Base-by-base conservation (phyloP, 257 asterid genomes). In the Sherardia arvensis region DNA sequence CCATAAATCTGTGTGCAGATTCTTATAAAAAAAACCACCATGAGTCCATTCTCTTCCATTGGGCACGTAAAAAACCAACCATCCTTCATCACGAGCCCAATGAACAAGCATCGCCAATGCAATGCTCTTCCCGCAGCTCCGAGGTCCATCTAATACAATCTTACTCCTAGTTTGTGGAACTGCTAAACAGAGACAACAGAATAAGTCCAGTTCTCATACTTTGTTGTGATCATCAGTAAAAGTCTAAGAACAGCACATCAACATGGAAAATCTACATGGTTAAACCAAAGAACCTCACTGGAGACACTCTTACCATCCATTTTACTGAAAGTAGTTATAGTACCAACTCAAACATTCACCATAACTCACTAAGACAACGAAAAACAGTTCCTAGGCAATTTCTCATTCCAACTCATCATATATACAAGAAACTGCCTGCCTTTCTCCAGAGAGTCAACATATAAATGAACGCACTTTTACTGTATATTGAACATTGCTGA, bases 31-130 rank as follows among this genome's bases (percentile, higher is more conserved):
- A 45, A 85, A 58, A 66, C 97, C 97, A 77, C 91, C 94, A 62
- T 81, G 99, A 27, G 97, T 87, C 99, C 99, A 93, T 15, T 87
- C 87, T 77, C 76, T 83, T 73, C 95, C 96, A 66, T 56, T 78
- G 60, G 99, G 96, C 53, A 82, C 94, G 76, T 90, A 93, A 34
- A 93, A 70, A 77, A 93, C 99, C 72, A 93, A 81, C 99, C 99
- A 93, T 32, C 97, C 99, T 83, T 93, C 97, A 73, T 65, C 73
- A 51, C 99, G 96, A 17, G 99, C 99, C 97, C 99, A 93, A 61
- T 81, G 72, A 71, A 93, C 96, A 66, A 93, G 96, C 96, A 93
- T 87, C 62, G 97, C 95, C 53, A 93, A 90, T 60, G 90, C 81
- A 67, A 87, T 85, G 71, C 97, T 93, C 85, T 93, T 93, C 58